Conservation (phyloP, 192 early-diverging fungal species). For the Coemansia sp. region DNA sequence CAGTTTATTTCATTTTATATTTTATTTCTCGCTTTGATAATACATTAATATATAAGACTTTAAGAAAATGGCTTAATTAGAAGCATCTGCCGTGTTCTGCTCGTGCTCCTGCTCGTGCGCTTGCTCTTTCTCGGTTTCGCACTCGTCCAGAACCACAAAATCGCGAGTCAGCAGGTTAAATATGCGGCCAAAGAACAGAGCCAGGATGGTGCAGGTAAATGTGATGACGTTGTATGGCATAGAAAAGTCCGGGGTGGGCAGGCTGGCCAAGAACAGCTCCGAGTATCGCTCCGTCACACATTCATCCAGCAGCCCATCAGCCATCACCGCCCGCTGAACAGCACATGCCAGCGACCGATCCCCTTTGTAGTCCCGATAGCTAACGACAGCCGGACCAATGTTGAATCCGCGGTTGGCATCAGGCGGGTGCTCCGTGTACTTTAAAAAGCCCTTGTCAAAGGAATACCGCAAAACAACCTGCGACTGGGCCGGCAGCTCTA, state of each 20-base stretch:
- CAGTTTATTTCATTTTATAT: neutral
- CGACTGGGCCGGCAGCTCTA: slow-evolving; percentile 67
- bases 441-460: slow-evolving; percentile 90
- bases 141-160: slow-evolving; percentile 49
- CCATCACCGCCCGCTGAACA: slow-evolving; percentile 5
- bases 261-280: slow-evolving; percentile 78
- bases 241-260: slow-evolving; percentile 96
- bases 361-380: slow-evolving; percentile 18
- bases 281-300: slow-evolving; percentile 66
- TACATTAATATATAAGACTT: neutral
- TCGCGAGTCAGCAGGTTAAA: slow-evolving; percentile 78
- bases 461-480: slow-evolving; percentile 65
- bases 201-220: slow-evolving; percentile 91
- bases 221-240: slow-evolving; percentile 99
- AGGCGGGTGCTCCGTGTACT: slow-evolving; percentile 94
- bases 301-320: neutral
- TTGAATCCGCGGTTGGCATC: slow-evolving; percentile 97
- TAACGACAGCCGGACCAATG: slow-evolving; percentile 70
- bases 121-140: neutral
- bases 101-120: neutral
- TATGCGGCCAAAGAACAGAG: slow-evolving; percentile 92
- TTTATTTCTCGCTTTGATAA: neutral
- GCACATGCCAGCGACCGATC: slow-evolving; percentile 18
- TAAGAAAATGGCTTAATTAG: too few species aligned
- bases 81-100: neutral